phyloP scores from a whole-genome alignment of 2,329 filamentous ascomycete species.

The Fusarium stilboides region DNA sequence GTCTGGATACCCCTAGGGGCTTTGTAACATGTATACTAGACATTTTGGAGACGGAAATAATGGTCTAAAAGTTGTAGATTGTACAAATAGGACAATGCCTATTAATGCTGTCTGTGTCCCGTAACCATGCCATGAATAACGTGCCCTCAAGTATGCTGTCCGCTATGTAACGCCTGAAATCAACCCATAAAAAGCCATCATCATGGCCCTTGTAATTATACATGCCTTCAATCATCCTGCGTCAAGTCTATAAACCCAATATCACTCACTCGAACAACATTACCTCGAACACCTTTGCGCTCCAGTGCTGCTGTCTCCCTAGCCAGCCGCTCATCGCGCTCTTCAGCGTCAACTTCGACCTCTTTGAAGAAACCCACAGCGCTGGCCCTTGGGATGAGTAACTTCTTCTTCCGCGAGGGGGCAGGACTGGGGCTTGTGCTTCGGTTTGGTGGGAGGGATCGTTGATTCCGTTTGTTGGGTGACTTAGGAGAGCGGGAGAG shows the following conservation, averaged over 20 bases:
- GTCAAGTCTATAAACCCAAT: conserved; percentile 56
- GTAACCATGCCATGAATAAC: conserved; percentile 5
- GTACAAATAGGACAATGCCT: conserved; percentile 12
- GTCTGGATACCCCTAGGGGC: conserved; percentile 17
- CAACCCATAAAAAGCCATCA: conserved; percentile 15
- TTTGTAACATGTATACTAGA: conserved; percentile 29
- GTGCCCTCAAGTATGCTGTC: conserved; percentile 14
- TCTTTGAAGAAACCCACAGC: conserved; percentile 59
- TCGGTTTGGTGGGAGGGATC: conserved; percentile 1
- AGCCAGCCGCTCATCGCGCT: conserved; percentile 47
- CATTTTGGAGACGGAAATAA: conserved; percentile 14
- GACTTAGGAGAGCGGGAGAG: conserved; percentile 22
- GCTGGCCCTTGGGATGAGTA: conserved; percentile 57
- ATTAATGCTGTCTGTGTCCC: neutral
- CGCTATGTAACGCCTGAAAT: conserved; percentile 29
- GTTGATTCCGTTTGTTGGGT: conserved; percentile 26
- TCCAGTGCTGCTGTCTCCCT: conserved; percentile 39
- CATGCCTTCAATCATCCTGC: conserved; percentile 42
- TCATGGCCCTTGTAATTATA: conserved; percentile 6
- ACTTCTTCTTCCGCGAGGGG: conserved; percentile 55
- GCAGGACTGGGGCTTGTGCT: conserved; percentile 32
- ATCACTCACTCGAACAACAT: conserved; percentile 52
- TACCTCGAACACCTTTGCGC: conserved; percentile 31
- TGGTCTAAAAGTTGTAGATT: conserved; percentile 21
- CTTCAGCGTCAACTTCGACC: conserved; percentile 46